Percentiles rank a stretch among this genome's conserved stretches.
phyloP scores from a whole-genome alignment of 2,329 filamentous ascomycete species.

The Arthrobotrys sphaeroides region DNA sequence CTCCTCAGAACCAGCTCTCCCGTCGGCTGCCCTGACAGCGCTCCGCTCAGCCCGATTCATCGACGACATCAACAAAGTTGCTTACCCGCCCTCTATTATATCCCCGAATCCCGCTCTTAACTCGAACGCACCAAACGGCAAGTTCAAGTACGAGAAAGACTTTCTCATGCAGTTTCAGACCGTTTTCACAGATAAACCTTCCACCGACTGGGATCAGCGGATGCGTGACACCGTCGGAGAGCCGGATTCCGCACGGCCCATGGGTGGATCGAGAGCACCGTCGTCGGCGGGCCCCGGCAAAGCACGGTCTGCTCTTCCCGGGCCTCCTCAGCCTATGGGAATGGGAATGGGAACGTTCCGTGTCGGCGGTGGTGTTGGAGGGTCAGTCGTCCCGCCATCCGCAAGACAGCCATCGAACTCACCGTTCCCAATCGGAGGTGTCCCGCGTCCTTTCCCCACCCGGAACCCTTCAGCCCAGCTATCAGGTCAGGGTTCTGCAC shows the following conservation, averaged over 20 bases:
- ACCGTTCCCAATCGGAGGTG: constrained; percentile 51
- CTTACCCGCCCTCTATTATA: constrained; percentile 83
- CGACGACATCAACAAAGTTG: constrained; percentile 77
- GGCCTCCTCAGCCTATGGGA: constrained; percentile 56
- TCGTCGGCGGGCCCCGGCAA: constrained; percentile 64
- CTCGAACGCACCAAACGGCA: constrained; percentile 75
- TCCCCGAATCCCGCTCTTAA: constrained; percentile 95
- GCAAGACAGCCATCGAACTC: constrained; percentile 44
- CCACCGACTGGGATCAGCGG: constrained; percentile 88
- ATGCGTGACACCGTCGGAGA: constrained; percentile 87
- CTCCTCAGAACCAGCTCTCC: constrained; percentile 86
- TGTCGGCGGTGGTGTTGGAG: constrained; percentile 42
- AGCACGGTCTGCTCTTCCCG: constrained; percentile 53
- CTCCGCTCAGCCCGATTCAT: constrained; percentile 92
- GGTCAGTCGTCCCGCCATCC: constrained; percentile 33
- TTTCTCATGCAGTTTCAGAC: constrained; percentile 96
- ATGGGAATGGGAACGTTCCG: constrained; percentile 51
- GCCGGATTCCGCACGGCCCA: constrained; percentile 71
- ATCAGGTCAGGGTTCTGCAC: constrained; percentile 48
- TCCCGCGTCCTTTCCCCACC: constrained; percentile 68
- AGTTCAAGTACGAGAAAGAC: constrained; percentile 94
- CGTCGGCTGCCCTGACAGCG: constrained; percentile 90
- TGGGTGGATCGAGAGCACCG: constrained; percentile 66
- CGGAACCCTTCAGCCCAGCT: constrained; percentile 68
- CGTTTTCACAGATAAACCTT: constrained; percentile 96